phyloP scores from a whole-genome alignment of 2,329 filamentous ascomycete species.

The Cladosporium sp. region DNA sequence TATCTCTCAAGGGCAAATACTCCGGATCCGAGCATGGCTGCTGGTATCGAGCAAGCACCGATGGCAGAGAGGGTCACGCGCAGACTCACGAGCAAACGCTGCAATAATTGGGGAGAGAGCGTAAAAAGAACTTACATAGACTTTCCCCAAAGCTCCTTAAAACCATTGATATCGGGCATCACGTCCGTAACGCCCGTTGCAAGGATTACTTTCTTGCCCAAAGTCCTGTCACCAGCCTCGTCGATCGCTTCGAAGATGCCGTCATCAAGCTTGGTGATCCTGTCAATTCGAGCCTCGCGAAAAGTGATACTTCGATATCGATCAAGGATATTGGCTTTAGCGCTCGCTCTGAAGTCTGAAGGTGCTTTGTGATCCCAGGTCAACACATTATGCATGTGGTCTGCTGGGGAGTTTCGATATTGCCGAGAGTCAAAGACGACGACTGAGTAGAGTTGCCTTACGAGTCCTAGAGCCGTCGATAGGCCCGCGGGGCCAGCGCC shows the following conservation, averaged over 20 bases:
- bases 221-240: constrained; percentile 39
- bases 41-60: too few species aligned
- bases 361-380: constrained; percentile 37
- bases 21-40: too few species aligned
- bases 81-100: too few species aligned
- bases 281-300: background rate
- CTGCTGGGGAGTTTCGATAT: constrained; percentile 41
- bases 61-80: too few species aligned
- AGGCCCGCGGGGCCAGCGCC: background rate
- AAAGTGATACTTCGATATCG: background rate
- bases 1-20: too few species aligned
- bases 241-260: constrained; percentile 39
- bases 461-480: constrained; percentile 31
- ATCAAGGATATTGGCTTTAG: constrained; percentile 18
- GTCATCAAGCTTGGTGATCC: background rate
- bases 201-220: constrained; percentile 52
- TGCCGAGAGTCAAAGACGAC: constrained; percentile 40
- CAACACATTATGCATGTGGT: constrained; percentile 44
- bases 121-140: background rate
- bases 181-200: constrained; percentile 53
- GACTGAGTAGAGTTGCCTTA: constrained; percentile 10
- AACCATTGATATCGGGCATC: constrained; percentile 41
- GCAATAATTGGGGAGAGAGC: too few species aligned
- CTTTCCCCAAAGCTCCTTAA: constrained; percentile 7
- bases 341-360: constrained; percentile 29